Conservation (phyloP, 345 rosid species). For the Geranium brycei region DNA sequence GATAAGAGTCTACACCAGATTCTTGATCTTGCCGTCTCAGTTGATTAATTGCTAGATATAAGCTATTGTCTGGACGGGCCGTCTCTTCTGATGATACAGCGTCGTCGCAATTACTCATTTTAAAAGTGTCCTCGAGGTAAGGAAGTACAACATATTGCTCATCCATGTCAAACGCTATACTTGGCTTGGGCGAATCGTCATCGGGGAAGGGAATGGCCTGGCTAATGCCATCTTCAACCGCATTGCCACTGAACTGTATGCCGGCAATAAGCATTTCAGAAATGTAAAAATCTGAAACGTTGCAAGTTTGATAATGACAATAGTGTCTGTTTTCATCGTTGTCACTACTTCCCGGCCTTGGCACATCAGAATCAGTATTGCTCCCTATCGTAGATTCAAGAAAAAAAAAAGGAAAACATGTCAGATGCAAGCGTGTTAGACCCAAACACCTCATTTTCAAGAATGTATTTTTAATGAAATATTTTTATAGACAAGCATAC, state of each 20-base stretch:
- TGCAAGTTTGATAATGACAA: conserved; percentile 37
- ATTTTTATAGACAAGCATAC: no score
- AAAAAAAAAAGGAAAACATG: not conserved
- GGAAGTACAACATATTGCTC: conserved; percentile 74
- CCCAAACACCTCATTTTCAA: no score
- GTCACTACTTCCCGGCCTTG: conserved; percentile 22
- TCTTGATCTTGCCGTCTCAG: conserved; percentile 37
- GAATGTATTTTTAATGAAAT: no score
- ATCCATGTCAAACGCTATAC: conserved; percentile 39
- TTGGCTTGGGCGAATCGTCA: conserved; percentile 48
- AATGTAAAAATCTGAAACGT: conserved; percentile 46
- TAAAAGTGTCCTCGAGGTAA: conserved; percentile 52
- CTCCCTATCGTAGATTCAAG: conserved; percentile 18
- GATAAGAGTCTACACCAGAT: conserved; percentile 28
- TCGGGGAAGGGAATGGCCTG: conserved; percentile 36
- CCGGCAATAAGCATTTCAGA: conserved; percentile 49
- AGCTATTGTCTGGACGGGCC: conserved; percentile 30
- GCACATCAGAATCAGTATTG: conserved; percentile 14
- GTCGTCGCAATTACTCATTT: conserved; percentile 28
- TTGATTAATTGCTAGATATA: conserved; percentile 51
- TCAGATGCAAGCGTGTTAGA: no score
- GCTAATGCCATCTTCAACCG: conserved; percentile 19
- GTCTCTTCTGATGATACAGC: conserved; percentile 30
- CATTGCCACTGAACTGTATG: conserved; percentile 37
- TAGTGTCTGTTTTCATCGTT: conserved; percentile 24